Base-by-base conservation (phyloP, 345 rosid genomes). In the Arabis hirsuta region DNA sequence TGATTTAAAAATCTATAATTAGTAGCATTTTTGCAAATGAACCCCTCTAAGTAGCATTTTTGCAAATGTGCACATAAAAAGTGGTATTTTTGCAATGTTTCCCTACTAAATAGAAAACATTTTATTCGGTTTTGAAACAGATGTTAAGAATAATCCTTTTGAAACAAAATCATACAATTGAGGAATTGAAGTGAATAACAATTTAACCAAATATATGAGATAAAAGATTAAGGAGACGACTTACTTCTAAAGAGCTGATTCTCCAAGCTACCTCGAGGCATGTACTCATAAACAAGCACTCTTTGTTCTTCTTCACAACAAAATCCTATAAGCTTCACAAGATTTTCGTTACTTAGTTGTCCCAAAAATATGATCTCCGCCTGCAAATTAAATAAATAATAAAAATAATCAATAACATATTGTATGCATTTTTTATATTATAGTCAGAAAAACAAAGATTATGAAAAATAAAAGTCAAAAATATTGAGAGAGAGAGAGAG, bases 301-400 rank as follows among this genome's bases (percentile, higher is more conserved):
- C 96, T 82, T 22, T 87, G 84, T 31, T 91, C 89, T 4, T 84
- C 88, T 79, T 91, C 93, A 45, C 83, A 80, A 59, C 97, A 91
- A 70, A 83, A 91, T 27, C 96, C 97, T 45, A 91, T 82, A 77
- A 91, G 67, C 67, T 89, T 91, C n/a, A 91, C 90, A 19, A 91
- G 87, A 79, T 89, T 82, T 1, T 78, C 77, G 78, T 91, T 89
- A 76, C 82, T 69, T 66, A 89, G 65, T 55, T 91, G 97, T 50
- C 97, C 97, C 48, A 91, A 88, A 76, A 91, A 87, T 38, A 91
- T 71, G 29, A 91, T 84, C 65, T 91, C 97, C 9, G 96, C 93
- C 97, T 89, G 77, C 74, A 79, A 53, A 44, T 54, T 54, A 62
- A 36, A 36, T 1, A 62, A 44, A 66, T 43, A 48, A 22, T 4